Evolutionary conservation across 495 filamentous ascomycete genomes (phyloP).

Genomic region (Amphirosellinia nigrospora): DNA sequence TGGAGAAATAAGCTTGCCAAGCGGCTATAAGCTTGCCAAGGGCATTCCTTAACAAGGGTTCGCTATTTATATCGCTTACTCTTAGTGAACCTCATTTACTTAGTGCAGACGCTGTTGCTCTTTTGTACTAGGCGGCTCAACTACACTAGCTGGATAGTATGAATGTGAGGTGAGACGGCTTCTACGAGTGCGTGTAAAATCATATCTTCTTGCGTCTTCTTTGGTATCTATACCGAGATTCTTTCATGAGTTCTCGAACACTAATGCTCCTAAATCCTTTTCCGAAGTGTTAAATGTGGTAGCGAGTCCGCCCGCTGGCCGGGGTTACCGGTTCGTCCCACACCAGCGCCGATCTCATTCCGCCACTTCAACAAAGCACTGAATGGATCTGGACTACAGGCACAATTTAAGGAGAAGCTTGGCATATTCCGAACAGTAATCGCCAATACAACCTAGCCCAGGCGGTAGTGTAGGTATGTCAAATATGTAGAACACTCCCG

Average conservation of each 20-base stretch:
- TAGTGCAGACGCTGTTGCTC: slow-evolving; percentile 1
- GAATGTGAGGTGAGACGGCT: not conserved
- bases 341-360: slow-evolving; percentile 2
- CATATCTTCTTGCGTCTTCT: not conserved
- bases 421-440: slow-evolving; percentile 17
- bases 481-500: slow-evolving; percentile 2
- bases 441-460: not conserved
- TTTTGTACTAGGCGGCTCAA: not conserved
- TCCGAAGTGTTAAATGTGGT: not conserved
- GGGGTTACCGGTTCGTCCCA: slow-evolving; percentile 1
- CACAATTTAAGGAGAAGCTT: slow-evolving; percentile 13
- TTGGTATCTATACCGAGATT: not conserved
- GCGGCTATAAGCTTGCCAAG: slow-evolving; percentile 12
- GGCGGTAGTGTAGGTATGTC: not conserved
- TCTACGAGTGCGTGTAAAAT: not conserved
- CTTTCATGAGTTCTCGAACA: not conserved
- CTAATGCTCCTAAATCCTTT: not conserved
- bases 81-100: not conserved
- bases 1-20: slow-evolving; percentile 9
- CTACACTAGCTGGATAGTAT: not conserved
- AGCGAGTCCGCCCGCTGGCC: not conserved
- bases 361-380: not conserved
- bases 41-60: not conserved
- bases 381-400: not conserved
- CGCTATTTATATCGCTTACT: slow-evolving; percentile 21